These are phyloP conservation scores for Saccharomycopsis malanga DNA, from an alignment of 805 yeast genomes.

Conservation along the genomic window DNA sequence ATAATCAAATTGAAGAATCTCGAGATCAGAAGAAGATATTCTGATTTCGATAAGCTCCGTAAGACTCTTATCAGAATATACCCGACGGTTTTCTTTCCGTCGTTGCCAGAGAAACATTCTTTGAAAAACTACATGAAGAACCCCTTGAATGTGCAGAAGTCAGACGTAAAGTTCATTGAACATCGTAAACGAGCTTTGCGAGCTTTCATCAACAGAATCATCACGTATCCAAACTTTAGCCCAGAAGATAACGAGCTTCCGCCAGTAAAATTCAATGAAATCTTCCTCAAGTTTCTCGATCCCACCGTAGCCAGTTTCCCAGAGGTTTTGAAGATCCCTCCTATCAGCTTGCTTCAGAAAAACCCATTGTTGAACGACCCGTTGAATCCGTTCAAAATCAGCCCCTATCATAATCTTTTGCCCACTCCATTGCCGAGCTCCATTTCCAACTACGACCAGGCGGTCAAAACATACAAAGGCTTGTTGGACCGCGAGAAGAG, in stretches of 20 bases:
- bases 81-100: conserved; percentile 81
- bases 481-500: conserved; percentile 12
- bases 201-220: conserved; percentile 64
- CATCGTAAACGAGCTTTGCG: conserved; percentile 69
- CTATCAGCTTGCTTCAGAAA: conserved; percentile 15
- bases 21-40: conserved; percentile 71
- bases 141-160: conserved; percentile 36
- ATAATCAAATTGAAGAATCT: conserved; percentile 53
- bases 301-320: conserved; percentile 16
- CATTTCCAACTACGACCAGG: conserved; percentile 15
- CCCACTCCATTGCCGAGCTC: conserved; percentile 16
- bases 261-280: conserved; percentile 13
- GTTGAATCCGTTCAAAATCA: conserved; percentile 18
- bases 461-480: conserved; percentile 11
- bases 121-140: conserved; percentile 39
- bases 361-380: conserved; percentile 20
- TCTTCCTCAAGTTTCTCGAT: conserved; percentile 20
- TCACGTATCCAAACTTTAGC: conserved; percentile 6
- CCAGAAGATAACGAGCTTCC: conserved; percentile 4
- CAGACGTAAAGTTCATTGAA: conserved; percentile 43
- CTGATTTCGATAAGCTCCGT: conserved; percentile 83
- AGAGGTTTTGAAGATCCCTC: conserved; percentile 18
- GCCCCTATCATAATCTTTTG: conserved; percentile 20
- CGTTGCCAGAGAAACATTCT: conserved; percentile 86
- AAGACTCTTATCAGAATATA: conserved; percentile 61